A percentile compares a stretch with the other conserved stretches of the same genome.
Evolutionary conservation across 305 asterid species (phyloP).

Genomic region (Lippia alba): DNA sequence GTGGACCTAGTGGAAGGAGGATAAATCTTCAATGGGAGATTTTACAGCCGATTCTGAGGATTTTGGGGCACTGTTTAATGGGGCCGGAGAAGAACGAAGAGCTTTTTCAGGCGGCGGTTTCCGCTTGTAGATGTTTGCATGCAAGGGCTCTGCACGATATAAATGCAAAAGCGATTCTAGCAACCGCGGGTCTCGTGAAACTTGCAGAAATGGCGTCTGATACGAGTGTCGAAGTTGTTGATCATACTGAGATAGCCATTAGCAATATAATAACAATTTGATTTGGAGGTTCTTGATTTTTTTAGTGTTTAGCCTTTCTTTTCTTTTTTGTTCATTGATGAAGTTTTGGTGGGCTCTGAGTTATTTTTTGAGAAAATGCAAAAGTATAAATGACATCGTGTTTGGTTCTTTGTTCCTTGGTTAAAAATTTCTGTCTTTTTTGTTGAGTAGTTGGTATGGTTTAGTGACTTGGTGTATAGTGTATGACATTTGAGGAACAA

Average conservation of each 20-base stretch:
- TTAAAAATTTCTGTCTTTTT: too few species aligned
- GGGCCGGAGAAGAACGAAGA: constrained; percentile 43
- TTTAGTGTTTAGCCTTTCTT: too few species aligned
- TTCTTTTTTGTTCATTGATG: too few species aligned
- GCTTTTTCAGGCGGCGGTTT: constrained; percentile 53
- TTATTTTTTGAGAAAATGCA: too few species aligned
- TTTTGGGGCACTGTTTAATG: constrained; percentile 80
- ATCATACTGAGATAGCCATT: constrained; percentile 62
- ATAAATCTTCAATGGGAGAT: constrained; percentile 75
- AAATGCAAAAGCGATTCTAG: constrained; percentile 71
- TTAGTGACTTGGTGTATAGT: too few species aligned
- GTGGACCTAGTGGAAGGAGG: constrained; percentile 43
- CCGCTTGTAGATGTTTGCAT: constrained; percentile 59
- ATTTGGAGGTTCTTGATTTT: not conserved
- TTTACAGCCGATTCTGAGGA: constrained; percentile 67
- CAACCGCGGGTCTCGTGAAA: constrained; percentile 65
- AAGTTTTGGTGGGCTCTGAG: too few species aligned
- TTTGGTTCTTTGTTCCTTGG: too few species aligned
- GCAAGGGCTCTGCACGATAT: constrained; percentile 70
- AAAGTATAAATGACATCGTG: too few species aligned
- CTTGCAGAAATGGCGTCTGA: constrained; percentile 54
- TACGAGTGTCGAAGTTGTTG: constrained; percentile 34
- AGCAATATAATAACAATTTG: constrained; percentile 53
- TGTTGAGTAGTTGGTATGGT: too few species aligned
- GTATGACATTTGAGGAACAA: too few species aligned